Evolutionary conservation across 2,329 filamentous ascomycete genomes (phyloP).

Genomic region (Beauveria sp.): DNA sequence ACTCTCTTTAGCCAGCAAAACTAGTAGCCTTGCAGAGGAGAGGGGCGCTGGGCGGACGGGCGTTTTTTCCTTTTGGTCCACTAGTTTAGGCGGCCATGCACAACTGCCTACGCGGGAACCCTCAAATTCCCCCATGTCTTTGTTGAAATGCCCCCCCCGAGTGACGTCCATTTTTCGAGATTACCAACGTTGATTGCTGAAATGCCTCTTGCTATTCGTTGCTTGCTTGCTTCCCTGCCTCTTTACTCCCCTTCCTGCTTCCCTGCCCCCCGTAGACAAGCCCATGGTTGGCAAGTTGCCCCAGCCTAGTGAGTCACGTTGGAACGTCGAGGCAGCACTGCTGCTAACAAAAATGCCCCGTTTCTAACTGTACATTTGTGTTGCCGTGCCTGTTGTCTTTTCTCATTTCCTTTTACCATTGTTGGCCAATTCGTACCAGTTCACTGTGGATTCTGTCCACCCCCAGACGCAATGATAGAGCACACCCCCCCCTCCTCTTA

Average conservation of each 20-base stretch:
- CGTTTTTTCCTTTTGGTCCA: background rate
- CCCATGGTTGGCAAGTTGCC: too few relatives aligned
- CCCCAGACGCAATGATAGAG: background rate
- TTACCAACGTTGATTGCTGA: background rate
- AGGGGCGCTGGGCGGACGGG: background rate
- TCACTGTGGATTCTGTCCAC: background rate
- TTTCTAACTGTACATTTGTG: background rate
- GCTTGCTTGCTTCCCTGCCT: too few relatives aligned
- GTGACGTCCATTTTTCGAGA: background rate
- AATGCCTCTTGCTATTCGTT: background rate
- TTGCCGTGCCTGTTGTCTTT: background rate
- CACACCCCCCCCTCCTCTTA: background rate
- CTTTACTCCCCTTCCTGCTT: background rate
- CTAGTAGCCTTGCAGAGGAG: background rate
- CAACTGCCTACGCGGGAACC: background rate
- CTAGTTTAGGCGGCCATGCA: background rate
- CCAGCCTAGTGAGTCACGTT: background rate
- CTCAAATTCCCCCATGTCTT: background rate
- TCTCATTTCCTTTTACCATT: background rate
- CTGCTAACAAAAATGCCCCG: background rate
- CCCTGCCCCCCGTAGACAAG: background rate
- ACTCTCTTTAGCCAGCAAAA: too few relatives aligned
- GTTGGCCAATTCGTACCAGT: constrained; percentile 2
- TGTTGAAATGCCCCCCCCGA: too few relatives aligned
- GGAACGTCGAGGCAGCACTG: background rate